phyloP scores from a whole-genome alignment of 345 rosid genomes.

The Viola odorata region DNA sequence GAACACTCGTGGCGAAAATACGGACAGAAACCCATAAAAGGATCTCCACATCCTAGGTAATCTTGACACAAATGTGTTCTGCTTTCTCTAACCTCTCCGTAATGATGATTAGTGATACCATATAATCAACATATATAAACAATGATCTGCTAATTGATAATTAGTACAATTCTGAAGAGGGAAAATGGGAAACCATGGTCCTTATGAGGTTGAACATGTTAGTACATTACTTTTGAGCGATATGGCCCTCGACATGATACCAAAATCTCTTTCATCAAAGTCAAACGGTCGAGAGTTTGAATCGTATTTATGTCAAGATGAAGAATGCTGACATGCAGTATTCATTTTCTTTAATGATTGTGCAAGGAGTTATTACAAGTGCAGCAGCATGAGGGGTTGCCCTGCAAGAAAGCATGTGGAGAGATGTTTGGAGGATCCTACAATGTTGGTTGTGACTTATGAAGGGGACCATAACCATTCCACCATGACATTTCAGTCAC shows the following conservation, averaged over 20 bases:
- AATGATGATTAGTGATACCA: too few relatives aligned
- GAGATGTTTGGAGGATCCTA: constrained; percentile 31
- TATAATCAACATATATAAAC: too few relatives aligned
- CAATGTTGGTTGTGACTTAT: constrained; percentile 32
- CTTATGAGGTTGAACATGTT: too few relatives aligned
- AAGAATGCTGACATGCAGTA: not conserved
- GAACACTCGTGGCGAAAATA: constrained; percentile 35
- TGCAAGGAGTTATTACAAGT: constrained; percentile 34
- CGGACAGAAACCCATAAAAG: constrained; percentile 38
- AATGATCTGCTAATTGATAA: too few relatives aligned
- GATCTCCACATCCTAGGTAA: constrained; percentile 41
- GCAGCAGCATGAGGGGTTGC: constrained; percentile 35
- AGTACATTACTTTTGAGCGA: too few relatives aligned
- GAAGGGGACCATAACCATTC: constrained; percentile 37
- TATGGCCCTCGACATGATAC: too few relatives aligned
- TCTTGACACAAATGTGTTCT: too few relatives aligned
- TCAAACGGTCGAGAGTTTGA: too few relatives aligned
- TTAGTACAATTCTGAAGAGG: too few relatives aligned
- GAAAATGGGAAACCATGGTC: too few relatives aligned
- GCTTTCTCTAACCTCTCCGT: not conserved
- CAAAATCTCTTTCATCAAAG: too few relatives aligned
- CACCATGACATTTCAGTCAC: constrained; percentile 5
- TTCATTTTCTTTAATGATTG: not conserved
- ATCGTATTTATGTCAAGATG: too few relatives aligned
- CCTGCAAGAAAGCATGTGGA: constrained; percentile 41